A percentile compares a stretch with the other conserved stretches of the same genome.
Conservation (phyloP, 768 basidiomycete species). For the Coprinellus micaceus region DNA sequence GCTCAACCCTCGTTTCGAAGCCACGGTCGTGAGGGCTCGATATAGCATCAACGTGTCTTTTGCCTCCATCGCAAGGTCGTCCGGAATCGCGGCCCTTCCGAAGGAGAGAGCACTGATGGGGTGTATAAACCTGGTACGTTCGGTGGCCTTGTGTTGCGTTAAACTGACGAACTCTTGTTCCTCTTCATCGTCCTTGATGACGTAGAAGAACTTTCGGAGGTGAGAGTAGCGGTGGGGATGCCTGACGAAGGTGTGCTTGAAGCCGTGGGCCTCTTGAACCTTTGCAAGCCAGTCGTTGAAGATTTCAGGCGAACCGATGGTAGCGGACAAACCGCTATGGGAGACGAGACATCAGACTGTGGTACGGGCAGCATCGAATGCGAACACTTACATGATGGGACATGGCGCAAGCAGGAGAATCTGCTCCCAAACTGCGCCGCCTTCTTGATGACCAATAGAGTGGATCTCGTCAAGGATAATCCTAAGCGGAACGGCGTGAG, state of each 20-base stretch:
- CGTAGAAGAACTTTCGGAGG: conserved; percentile 64
- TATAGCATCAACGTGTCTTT: conserved; percentile 53
- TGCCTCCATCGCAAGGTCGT: conserved; percentile 63
- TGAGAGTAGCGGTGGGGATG: conserved; percentile 73
- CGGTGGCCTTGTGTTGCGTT: conserved; percentile 30
- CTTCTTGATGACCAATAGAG: conserved; percentile 65
- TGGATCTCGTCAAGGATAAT: conserved; percentile 70
- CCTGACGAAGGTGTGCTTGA: conserved; percentile 55
- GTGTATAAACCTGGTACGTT: conserved; percentile 53
- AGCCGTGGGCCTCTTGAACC: conserved; percentile 57
- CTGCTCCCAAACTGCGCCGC: conserved; percentile 71
- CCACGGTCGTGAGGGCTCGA: conserved; percentile 32
- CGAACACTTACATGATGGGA: conserved; percentile 57
- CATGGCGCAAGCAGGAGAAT: conserved; percentile 68
- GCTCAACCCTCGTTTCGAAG: conserved; percentile 2
- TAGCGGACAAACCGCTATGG: conserved; percentile 66
- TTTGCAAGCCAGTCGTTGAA: conserved; percentile 66
- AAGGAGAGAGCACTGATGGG: conserved; percentile 59
- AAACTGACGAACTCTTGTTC: conserved; percentile 35
- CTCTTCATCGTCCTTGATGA: conserved; percentile 19
- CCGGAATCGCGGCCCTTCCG: conserved; percentile 47
- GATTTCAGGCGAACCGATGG: conserved; percentile 58
- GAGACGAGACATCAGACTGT: not conserved
- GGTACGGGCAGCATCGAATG: not conserved
- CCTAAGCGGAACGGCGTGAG: conserved; percentile 28